phyloP scores from a whole-genome alignment of 352 stramenopile species.

The Pythium sukuiense region DNA sequence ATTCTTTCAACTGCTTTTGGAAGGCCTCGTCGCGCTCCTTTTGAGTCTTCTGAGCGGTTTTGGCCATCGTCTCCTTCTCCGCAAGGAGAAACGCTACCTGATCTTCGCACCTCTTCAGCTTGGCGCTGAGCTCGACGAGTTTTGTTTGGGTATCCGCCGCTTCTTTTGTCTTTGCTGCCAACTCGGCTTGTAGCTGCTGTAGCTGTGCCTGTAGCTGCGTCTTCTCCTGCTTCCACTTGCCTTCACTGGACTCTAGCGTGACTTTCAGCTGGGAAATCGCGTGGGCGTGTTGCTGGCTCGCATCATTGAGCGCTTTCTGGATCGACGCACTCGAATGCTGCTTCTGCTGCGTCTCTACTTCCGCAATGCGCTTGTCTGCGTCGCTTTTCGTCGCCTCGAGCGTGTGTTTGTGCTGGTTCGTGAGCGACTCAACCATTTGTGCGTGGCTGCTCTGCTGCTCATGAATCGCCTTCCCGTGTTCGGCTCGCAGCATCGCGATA shows the following conservation, averaged over 20 bases:
- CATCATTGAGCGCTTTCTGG: conserved; percentile 31
- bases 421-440: background rate
- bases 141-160: conserved; percentile 6
- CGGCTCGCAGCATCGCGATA: conserved; percentile 10
- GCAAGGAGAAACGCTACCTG: conserved; percentile 30
- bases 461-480: conserved; percentile 29
- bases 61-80: conserved; percentile 36
- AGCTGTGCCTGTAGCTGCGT: conserved; percentile 24
- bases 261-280: conserved; percentile 20
- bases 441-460: conserved; percentile 16
- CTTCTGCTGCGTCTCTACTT: conserved; percentile 7
- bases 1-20: conserved; percentile 38
- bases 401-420: conserved; percentile 21
- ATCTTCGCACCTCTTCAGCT: conserved; percentile 28
- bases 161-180: conserved; percentile 13
- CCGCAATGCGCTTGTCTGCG: conserved; percentile 2
- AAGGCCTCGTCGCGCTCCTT: conserved; percentile 47
- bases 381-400: conserved; percentile 22
- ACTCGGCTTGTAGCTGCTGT: conserved; percentile 17
- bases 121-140: conserved; percentile 1
- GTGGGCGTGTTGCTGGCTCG: conserved; percentile 28
- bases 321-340: conserved; percentile 24
- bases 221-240: conserved; percentile 18
- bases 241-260: background rate
- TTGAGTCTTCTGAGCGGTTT: conserved; percentile 30